Conservation (phyloP, 352 stramenopile genomes). For the Phytophthora pistaciae region DNA sequence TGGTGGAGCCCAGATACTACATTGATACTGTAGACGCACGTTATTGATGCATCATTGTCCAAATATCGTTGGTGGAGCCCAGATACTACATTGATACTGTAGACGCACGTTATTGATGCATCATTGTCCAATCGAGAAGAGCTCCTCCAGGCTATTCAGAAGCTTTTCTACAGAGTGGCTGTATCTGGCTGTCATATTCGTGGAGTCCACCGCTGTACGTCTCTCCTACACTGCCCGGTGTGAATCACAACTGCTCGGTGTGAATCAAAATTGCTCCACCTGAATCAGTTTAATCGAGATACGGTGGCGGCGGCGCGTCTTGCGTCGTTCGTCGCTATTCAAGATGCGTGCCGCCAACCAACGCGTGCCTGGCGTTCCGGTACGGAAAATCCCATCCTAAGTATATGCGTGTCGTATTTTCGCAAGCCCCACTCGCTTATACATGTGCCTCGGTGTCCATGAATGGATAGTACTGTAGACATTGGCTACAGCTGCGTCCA, state of each 20-base stretch:
- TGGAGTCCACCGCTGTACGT: too few relatives aligned
- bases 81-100: not conserved
- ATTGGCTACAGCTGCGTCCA: not conserved
- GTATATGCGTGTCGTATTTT: not conserved
- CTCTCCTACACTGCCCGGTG: too few relatives aligned
- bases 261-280: not conserved
- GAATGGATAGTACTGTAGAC: slow-evolving; percentile 1
- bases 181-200: too few relatives aligned
- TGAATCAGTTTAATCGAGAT: not conserved
- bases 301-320: too few relatives aligned
- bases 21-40: not conserved
- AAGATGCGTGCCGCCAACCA: not conserved
- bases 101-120: too few relatives aligned
- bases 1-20: not conserved
- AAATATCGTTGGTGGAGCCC: too few relatives aligned
- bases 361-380: not conserved
- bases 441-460: not conserved
- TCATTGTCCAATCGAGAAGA: too few relatives aligned
- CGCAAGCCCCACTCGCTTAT: not conserved
- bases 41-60: too few relatives aligned
- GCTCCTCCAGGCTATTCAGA: too few relatives aligned
- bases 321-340: not conserved
- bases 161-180: too few relatives aligned
- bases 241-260: too few relatives aligned
- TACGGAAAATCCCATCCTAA: not conserved